Conservation (phyloP, 2,329 filamentous ascomycete genomes). For the Pyrenophora tritici-repentis region DNA sequence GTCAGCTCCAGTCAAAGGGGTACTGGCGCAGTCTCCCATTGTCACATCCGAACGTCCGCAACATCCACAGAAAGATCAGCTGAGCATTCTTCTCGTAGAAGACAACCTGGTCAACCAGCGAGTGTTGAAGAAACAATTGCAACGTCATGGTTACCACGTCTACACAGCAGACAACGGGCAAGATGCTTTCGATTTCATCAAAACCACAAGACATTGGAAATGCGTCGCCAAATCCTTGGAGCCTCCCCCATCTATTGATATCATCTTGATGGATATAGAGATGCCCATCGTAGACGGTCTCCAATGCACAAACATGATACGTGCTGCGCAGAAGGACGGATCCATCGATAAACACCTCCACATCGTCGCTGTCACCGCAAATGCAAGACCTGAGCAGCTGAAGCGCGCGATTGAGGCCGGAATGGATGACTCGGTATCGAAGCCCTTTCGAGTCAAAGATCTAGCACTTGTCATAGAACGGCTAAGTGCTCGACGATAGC, state of each 20-base stretch:
- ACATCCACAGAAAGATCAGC: neutral
- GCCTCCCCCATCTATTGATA: constrained; percentile 6
- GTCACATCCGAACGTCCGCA: neutral
- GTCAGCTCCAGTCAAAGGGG: neutral
- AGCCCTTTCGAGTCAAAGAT: constrained; percentile 4
- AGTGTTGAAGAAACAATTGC: constrained; percentile 30
- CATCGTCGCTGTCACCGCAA: constrained; percentile 35
- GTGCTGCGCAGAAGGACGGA: constrained; percentile 18
- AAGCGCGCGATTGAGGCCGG: constrained; percentile 5
- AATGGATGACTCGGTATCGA: constrained; percentile 6
- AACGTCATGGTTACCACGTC: constrained; percentile 26
- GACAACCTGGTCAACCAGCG: constrained; percentile 42
- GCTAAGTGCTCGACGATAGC: neutral
- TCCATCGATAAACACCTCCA: constrained; percentile 18
- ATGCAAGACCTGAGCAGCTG: constrained; percentile 35
- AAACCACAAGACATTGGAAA: constrained; percentile 4
- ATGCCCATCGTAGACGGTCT: constrained; percentile 43
- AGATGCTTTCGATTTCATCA: constrained; percentile 27
- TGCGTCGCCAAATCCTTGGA: neutral
- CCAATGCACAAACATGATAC: constrained; percentile 22
- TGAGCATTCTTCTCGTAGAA: constrained; percentile 30
- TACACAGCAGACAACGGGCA: constrained; percentile 33
- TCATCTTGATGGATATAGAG: constrained; percentile 33
- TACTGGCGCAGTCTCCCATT: neutral
- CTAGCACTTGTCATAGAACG: constrained; percentile 1